phyloP scores from a whole-genome alignment of 1,139 yeast species.

The Blastobotrys elegans region DNA sequence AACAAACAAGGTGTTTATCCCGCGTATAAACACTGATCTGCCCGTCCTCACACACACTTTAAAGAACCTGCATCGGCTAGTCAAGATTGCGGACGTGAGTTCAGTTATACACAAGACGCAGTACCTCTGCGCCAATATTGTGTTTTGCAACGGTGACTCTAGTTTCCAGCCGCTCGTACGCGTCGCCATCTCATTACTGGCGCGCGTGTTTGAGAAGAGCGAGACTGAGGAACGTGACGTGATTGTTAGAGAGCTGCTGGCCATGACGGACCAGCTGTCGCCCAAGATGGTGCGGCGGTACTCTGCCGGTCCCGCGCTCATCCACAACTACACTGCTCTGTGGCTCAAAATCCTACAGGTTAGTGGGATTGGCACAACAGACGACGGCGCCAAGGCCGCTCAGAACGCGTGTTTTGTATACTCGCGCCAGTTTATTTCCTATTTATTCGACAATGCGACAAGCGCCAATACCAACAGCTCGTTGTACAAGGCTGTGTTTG shows the following conservation, averaged over 20 bases:
- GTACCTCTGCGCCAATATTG: slow-evolving; percentile 6
- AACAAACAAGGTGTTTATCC: slow-evolving; percentile 4
- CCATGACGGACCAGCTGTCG: slow-evolving; percentile 1
- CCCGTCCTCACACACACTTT: not conserved
- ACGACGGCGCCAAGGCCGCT: not conserved
- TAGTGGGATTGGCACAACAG: not conserved
- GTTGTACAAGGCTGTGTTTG: slow-evolving; percentile 2
- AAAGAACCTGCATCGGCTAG: not conserved
- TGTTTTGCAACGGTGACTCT: not conserved
- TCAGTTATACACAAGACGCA: slow-evolving; percentile 4
- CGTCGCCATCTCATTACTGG: not conserved
- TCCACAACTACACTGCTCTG: slow-evolving; percentile 8
- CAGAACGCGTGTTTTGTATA: slow-evolving; percentile 5
- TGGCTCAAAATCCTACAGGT: not conserved
- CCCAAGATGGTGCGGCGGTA: slow-evolving; percentile 3
- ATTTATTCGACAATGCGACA: slow-evolving; percentile 8
- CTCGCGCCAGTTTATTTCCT: slow-evolving; percentile 3
- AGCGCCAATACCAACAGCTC: slow-evolving; percentile 1
- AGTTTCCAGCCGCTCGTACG: slow-evolving; percentile 1
- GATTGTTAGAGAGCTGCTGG: slow-evolving; percentile 9
- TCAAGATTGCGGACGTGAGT: not conserved
- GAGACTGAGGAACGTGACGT: slow-evolving; percentile 7
- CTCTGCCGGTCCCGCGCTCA: not conserved
- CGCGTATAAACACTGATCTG: not conserved
- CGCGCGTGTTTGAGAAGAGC: not conserved